Evolutionary conservation across 2,329 filamentous ascomycete species (phyloP), one percentile per base, ranked within the genome.

Genomic region (Bipolaris bicolor): DNA sequence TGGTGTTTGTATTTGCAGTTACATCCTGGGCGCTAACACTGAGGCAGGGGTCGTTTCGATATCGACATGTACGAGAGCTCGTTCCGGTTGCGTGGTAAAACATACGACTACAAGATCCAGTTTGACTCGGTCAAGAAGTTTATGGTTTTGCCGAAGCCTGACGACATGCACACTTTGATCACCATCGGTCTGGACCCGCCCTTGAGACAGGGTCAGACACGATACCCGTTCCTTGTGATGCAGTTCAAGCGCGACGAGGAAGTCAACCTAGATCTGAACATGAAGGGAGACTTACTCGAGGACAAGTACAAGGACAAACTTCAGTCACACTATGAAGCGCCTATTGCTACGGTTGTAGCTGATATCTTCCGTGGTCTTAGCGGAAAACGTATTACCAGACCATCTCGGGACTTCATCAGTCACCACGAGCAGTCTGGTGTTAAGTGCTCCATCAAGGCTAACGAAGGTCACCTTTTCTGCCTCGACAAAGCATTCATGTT

Each of bases 401-500:
- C 95, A 1, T 95, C 93, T 46, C 94, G 94, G 78, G 93, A 97
- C 77, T 99, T 99, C 79, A 84, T 89, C 74, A 96, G 90, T 66
- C 95, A 98, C 79, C 92, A 97, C 75, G 88, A 90, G 70, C 93
- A 97, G 77, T 91, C 89, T 66, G 95, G 95, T 57, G 96, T 99
- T 79, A 99, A 99, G 81, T 99, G 95, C 79, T 96, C 93, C n/a
- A 97, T 99, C 86, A 99, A 99, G 80, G 96, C 96, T 52, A 97
- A 96, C 77, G 95, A 99, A 80, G 95, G 96, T 59, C 93, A 97
- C 74, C 82, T 99, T 49, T 99, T 96, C 85, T 97, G 93, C 76
- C 81, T 99, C 66, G 95, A 99, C 79, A 97, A 97, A 80, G 94
- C 93, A 7, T 96, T 99, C 78, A 96, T 99, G 86, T 99, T 99